Base-by-base conservation (phyloP, 129 eudicot genomes). In the Escallonia rubra region DNA sequence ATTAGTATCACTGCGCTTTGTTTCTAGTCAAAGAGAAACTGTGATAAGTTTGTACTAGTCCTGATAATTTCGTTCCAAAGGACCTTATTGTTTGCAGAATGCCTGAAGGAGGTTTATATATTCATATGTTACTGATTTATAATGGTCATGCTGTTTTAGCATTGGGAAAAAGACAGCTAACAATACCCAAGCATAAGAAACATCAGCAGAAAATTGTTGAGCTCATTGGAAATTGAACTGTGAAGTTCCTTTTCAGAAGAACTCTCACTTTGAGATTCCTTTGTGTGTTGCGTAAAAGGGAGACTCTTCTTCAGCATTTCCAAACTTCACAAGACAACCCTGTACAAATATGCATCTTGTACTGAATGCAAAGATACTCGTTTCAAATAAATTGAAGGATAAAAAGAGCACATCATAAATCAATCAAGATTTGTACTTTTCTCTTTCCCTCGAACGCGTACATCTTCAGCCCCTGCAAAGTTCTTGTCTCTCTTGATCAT, bases 381-480 rank as follows among this genome's bases (percentile, higher is more conserved):
- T 54, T 63, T 3, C 40, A 61, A 59, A 59, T 53, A 76, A 76
- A 73, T 65, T 43, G 60, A 64, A 65, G 73, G 57, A 44, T 8
- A 61, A 43, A 47, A 58, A 55, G 64, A 41, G 55, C 41, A 61
- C 23, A 52, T 64, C 56, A 69, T 56, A 3, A 44, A 39, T 63
- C 56, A 61, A 49, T 59, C 43, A 50, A 39, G 53, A 23, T 67
- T 45, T 47, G 57, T 54, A 55, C 43, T 73, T 42, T 7, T 14
- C 10, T 57, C 48, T 53, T 51, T 6, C 34, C 6, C 57, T 43
- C 64, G n/a, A 34, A 3, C 63, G 8, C 66, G 39, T 61, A 42
- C 59, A 43, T 42, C 3, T 40, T 82, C 75, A 88, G 71, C 82
- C 91, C 78, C 88, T 85, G 86, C 91, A 88, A 73, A 85, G 82